Evolutionary conservation across 106 monocot species (phyloP).

Genomic region (Dioscorea dumetorum): DNA sequence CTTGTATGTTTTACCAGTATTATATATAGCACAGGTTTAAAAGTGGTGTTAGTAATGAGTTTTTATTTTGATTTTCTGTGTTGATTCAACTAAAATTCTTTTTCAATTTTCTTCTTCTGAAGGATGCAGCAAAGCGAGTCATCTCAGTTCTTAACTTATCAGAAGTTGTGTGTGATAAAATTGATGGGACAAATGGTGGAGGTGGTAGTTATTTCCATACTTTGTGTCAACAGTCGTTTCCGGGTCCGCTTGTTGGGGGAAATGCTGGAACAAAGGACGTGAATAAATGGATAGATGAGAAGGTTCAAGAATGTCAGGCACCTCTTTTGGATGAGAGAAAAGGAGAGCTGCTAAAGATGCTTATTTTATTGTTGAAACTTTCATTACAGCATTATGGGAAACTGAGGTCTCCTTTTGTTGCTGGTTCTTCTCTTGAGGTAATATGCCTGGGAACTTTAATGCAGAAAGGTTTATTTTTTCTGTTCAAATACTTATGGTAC

Average conservation of each 20-base stretch:
- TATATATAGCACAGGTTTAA: too few species aligned
- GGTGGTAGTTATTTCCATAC: constrained; percentile 47
- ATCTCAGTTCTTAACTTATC: constrained; percentile 61
- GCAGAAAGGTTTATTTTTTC: too few species aligned
- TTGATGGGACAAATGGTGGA: constrained; percentile 13
- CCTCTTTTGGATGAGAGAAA: constrained; percentile 37
- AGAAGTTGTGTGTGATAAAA: constrained; percentile 49
- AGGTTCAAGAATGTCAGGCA: constrained; percentile 44
- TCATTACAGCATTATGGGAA: constrained; percentile 85
- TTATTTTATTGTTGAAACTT: constrained; percentile 81
- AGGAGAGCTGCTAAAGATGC: constrained; percentile 57
- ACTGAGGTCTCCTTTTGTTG: constrained; percentile 84
- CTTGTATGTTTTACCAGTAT: neutral
- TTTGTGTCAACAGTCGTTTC: constrained; percentile 73
- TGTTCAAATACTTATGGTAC: too few species aligned
- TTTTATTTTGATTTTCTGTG: constrained; percentile 3
- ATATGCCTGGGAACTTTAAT: neutral
- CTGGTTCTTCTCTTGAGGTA: constrained; percentile 62
- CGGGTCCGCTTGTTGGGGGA: constrained; percentile 94
- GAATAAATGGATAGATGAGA: constrained; percentile 95
- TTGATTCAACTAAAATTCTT: neutral
- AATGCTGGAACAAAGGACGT: constrained; percentile 78
- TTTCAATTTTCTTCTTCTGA: constrained; percentile 7
- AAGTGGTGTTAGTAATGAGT: too few species aligned
- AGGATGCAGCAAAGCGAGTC: constrained; percentile 34